These are phyloP conservation scores for Apophysomyces sp. DNA, from an alignment of 371 early-diverging fungal species.

Conservation along the genomic window DNA sequence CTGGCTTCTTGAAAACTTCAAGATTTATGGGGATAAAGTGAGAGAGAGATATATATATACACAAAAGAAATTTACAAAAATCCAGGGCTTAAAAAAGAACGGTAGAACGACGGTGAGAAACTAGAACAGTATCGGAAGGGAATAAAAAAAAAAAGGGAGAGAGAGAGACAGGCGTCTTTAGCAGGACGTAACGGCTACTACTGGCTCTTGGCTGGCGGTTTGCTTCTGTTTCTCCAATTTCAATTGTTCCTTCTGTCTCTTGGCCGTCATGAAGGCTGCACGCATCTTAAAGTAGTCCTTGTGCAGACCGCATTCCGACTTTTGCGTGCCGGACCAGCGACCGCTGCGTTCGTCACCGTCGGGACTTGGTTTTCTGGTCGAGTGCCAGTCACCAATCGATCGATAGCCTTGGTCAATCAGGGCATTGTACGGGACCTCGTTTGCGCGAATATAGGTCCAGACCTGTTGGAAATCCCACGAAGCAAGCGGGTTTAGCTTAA, in stretches of 20 bases:
- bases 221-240: constrained; percentile 13
- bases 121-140: not conserved
- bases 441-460: constrained; percentile 79
- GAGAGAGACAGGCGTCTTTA: not conserved
- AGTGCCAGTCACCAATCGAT: constrained; percentile 93
- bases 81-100: not conserved
- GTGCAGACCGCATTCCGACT: constrained; percentile 93
- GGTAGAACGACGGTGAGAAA: not conserved
- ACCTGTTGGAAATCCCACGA: constrained; percentile 88
- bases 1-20: too few species aligned
- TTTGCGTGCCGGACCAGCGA: constrained; percentile 85
- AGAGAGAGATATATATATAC: too few species aligned
- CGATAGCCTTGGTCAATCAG: constrained; percentile 90
- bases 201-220: not conserved
- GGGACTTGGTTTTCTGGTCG: constrained; percentile 69
- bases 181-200: not conserved
- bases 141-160: not conserved
- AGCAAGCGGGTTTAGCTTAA: constrained; percentile 90
- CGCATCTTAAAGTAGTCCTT: constrained; percentile 94
- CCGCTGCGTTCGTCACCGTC: constrained; percentile 86
- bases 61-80: not conserved
- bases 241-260: constrained; percentile 43
- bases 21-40: too few species aligned
- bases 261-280: constrained; percentile 58
- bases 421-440: constrained; percentile 89